Base-by-base conservation (phyloP, 2,329 filamentous ascomycete species). In the Colletotrichum chlorophyti region DNA sequence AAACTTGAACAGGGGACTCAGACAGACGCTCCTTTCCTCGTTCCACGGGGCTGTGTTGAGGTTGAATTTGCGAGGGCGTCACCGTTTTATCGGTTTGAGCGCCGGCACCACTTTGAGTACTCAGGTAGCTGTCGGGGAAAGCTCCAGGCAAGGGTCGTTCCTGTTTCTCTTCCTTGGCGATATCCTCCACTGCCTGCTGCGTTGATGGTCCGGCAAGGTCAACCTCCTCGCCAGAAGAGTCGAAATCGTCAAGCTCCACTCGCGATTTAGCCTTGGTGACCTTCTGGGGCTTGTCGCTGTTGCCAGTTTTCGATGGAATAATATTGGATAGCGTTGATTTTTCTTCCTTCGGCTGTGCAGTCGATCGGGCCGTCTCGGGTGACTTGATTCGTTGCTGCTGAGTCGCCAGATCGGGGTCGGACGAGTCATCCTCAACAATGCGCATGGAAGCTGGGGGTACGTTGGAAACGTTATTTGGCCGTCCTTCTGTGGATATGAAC, bases 191-290 rank as follows among this genome's bases (percentile, higher is more conserved):
- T 34, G 64, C 61, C 52, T 63, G 74, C 62, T 60, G 71, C 64
- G 51, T 67, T 60, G 66, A 50, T 14, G 70, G 68, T 37, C 70
- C 68, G 5, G 69, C 59, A 11, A 64, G 45, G 6, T 65, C 53
- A 1, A 74, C 68, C n/a, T 76, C 72, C 31, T 79, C 79, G 1
- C 76, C 75, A 5, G 83, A 83, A 49, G 82, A 83, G 61, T 90
- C 89, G 41, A 90, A 89, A 63, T 90, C 88, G 66, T 92, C 90
- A 11, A 92, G 78, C 52, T 88, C 86, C 61, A 88, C 79, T 21
- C 88, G 84, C 14, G 83, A 76, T 62, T 85, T 87, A 1, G 86
- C 82, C 63, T 82, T 81, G 55, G 80, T 71, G 31, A 64, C 57
- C 70, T 86, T 85, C 55, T 81, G 77, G 15, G 82, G 83, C 66